Percentiles rank a stretch among this genome's conserved stretches.
Evolutionary conservation across 331 rosid genomes (phyloP).

Genomic region (Prunus yedoensis): DNA sequence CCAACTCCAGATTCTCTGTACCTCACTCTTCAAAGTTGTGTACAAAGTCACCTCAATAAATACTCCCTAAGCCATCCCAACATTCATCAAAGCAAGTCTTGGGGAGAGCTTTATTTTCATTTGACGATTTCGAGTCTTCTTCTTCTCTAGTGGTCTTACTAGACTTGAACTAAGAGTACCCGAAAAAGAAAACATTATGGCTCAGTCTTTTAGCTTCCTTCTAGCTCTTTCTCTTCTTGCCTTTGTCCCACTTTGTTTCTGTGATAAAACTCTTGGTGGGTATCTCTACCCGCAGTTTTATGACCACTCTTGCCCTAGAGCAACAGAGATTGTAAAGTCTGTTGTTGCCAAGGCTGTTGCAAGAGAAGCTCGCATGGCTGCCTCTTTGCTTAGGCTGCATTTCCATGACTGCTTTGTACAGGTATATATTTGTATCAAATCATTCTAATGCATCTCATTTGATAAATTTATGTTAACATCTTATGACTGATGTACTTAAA

Average conservation of each 20-base stretch:
- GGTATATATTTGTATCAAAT: conserved; percentile 33
- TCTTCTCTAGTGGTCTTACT: neutral
- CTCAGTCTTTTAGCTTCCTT: conserved; percentile 28
- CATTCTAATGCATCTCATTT: no score
- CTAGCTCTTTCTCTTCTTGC: conserved; percentile 59
- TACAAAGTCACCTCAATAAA: conserved; percentile 42
- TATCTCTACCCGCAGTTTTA: conserved; percentile 73
- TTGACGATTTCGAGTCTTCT: neutral
- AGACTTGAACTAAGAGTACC: neutral
- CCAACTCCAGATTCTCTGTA: conserved; percentile 11
- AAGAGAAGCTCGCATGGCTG: conserved; percentile 73
- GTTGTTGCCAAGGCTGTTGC: conserved; percentile 61
- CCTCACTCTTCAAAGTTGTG: conserved; percentile 5
- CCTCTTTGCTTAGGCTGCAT: conserved; percentile 74
- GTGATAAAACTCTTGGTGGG: conserved; percentile 39
- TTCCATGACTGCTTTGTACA: conserved; percentile 88
- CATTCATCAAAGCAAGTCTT: conserved; percentile 32
- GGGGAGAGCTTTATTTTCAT: conserved; percentile 4
- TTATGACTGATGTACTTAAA: neutral
- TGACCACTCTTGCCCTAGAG: conserved; percentile 67
- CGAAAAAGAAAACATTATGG: conserved; percentile 38
- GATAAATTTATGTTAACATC: neutral
- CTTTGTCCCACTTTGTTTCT: conserved; percentile 50
- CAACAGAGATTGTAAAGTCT: conserved; percentile 60
- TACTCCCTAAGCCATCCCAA: conserved; percentile 17